Percentiles rank a stretch among this genome's conserved stretches.
Conservation (phyloP, 2,329 filamentous ascomycete species). For the Botrytis elliptica region DNA sequence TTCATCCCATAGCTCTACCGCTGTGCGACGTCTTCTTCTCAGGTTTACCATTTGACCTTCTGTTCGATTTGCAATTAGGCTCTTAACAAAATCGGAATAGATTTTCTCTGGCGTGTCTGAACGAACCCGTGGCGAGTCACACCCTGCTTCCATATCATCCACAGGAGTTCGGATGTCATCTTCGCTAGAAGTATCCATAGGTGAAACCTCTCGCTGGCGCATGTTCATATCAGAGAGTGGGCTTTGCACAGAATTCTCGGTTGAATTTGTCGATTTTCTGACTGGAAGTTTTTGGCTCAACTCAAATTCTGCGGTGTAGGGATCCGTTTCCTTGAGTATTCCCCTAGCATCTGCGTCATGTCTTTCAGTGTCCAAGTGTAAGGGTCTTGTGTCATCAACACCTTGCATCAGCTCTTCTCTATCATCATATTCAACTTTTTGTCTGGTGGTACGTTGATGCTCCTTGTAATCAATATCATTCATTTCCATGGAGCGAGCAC, state of each 20-base stretch:
- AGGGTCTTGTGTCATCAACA: background rate
- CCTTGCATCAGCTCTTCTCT: background rate
- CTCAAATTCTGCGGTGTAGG: constrained; percentile 10
- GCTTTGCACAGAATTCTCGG: no score
- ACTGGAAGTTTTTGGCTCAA: background rate
- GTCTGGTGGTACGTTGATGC: background rate
- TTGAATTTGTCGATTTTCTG: background rate
- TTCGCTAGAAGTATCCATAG: constrained; percentile 13
- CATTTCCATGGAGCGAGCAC: constrained; percentile 6
- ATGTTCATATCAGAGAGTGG: background rate
- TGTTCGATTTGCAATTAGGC: constrained; percentile 24
- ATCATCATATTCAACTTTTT: background rate
- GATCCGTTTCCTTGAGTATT: constrained; percentile 12
- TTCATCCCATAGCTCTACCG: constrained; percentile 30
- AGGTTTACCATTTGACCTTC: constrained; percentile 28
- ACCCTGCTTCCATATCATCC: constrained; percentile 7
- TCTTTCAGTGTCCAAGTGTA: constrained; percentile 8
- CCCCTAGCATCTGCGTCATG: background rate
- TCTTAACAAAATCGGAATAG: constrained; percentile 28
- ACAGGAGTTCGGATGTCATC: constrained; percentile 16
- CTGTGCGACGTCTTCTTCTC: constrained; percentile 26
- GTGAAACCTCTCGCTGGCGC: background rate
- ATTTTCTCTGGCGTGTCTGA: constrained; percentile 20
- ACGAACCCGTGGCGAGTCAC: constrained; percentile 1
- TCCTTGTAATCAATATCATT: background rate